These are phyloP conservation scores for Aspergillus nidulans DNA, from an alignment of 495 filamentous ascomycete genomes.

Conservation along the genomic window DNA sequence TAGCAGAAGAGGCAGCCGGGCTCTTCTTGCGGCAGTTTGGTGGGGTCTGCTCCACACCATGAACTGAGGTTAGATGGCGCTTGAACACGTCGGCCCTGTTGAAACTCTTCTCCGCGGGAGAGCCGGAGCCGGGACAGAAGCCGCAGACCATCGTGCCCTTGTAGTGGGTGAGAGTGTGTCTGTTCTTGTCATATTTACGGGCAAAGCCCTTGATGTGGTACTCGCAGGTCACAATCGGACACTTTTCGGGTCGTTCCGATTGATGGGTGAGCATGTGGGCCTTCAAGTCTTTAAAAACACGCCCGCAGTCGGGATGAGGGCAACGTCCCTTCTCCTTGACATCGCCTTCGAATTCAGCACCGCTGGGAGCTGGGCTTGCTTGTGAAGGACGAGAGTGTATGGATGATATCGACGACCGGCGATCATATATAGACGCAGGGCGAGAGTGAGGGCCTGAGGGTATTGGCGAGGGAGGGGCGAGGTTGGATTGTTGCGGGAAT, in stretches of 20 bases:
- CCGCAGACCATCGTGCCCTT: conserved; percentile 99
- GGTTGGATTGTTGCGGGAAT: conserved; percentile 25
- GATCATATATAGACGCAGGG: conserved; percentile 36
- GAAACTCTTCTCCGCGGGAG: conserved; percentile 93
- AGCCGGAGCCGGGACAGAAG: conserved; percentile 91
- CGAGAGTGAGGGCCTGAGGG: conserved; percentile 32
- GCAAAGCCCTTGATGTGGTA: conserved; percentile 96
- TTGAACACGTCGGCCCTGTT: conserved; percentile 99
- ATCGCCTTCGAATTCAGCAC: conserved; percentile 57
- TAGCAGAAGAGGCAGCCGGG: conserved; percentile 42
- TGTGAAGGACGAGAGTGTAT: conserved; percentile 52
- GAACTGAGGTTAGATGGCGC: conserved; percentile 88
- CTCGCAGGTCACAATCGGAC: conserved; percentile 88
- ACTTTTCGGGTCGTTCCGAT: conserved; percentile 91
- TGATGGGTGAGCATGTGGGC: conserved; percentile 97
- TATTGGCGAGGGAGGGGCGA: conserved; percentile 35
- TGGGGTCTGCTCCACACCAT: conserved; percentile 91
- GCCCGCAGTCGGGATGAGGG: conserved; percentile 78
- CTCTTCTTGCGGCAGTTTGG: conserved; percentile 92
- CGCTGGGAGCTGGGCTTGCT: conserved; percentile 49
- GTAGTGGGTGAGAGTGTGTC: conserved; percentile 98
- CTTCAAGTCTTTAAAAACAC: conserved; percentile 89
- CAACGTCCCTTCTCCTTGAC: conserved; percentile 66
- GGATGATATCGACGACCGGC: conserved; percentile 54
- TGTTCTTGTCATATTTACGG: conserved; percentile 96